Evolutionary conservation across 768 basidiomycete species (phyloP).

Genomic region (Heimioporus sp.): DNA sequence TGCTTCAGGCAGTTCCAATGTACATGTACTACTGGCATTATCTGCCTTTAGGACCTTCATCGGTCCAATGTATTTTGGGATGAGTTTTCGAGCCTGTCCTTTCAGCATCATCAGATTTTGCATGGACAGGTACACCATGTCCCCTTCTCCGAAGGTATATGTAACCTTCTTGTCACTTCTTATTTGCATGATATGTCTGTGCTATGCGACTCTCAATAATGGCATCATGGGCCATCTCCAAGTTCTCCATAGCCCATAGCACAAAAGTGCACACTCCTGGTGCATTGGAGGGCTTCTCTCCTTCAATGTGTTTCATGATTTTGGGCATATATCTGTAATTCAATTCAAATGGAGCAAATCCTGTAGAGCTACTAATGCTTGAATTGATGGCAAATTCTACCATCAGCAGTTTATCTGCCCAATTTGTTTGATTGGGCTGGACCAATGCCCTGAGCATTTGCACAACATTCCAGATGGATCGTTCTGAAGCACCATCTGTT

Average conservation of each 20-base stretch:
- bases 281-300: neutral
- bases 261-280: conserved; percentile 28
- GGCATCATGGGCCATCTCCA: conserved; percentile 35
- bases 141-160: conserved; percentile 12
- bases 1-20: neutral
- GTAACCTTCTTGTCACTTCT: conserved; percentile 9
- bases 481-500: neutral
- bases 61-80: conserved; percentile 40
- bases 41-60: neutral
- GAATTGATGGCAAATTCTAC: conserved; percentile 4
- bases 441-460: neutral
- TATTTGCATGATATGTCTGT: conserved; percentile 34
- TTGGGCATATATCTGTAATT: neutral
- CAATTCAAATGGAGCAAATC: neutral
- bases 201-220: conserved; percentile 33
- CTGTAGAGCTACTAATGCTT: neutral
- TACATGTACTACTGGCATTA: neutral
- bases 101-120: conserved; percentile 36
- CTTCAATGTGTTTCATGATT: neutral
- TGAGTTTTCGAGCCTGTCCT: conserved; percentile 32
- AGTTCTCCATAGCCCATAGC: conserved; percentile 15
- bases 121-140: conserved; percentile 36
- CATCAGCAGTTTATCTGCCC: conserved; percentile 17
- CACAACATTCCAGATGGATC: conserved; percentile 22
- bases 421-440: conserved; percentile 11